Conservation (phyloP, 768 basidiomycete species). For the Piloderma croceum region DNA sequence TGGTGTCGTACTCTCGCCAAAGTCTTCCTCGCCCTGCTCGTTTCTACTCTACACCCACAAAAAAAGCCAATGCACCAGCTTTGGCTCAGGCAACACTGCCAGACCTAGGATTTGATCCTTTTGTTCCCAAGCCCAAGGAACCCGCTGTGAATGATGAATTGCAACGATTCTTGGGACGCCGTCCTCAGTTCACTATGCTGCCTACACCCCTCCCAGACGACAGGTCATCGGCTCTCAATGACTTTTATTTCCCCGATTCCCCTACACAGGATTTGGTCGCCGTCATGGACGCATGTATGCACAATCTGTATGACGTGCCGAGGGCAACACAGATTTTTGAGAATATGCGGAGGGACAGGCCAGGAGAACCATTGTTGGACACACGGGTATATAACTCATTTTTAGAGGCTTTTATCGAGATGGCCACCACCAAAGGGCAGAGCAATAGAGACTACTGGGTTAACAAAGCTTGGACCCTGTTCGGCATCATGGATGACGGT, state of each 20-base stretch:
- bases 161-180: constrained; percentile 45
- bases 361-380: constrained; percentile 44
- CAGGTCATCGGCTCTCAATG: constrained; percentile 33
- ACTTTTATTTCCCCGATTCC: constrained; percentile 59
- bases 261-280: constrained; percentile 63
- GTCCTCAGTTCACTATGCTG: constrained; percentile 48
- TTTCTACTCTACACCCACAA: constrained; percentile 63
- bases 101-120: constrained; percentile 34
- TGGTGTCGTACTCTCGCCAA: constrained; percentile 58
- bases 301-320: constrained; percentile 66
- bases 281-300: constrained; percentile 79
- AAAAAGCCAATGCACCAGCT: constrained; percentile 49
- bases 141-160: constrained; percentile 31
- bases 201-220: constrained; percentile 62
- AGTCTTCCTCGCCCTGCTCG: constrained; percentile 63
- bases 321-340: constrained; percentile 75
- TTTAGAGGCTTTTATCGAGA: constrained; percentile 55
- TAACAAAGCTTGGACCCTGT: too few relatives aligned
- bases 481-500: too few relatives aligned
- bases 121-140: constrained; percentile 23
- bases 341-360: constrained; percentile 39
- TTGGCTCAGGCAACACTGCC: constrained; percentile 35
- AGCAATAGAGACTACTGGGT: too few relatives aligned
- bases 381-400: constrained; percentile 57
- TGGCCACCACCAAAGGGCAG: constrained; percentile 46